Conservation (phyloP, 2,329 filamentous ascomycete genomes). For the Sclerotinia minor region DNA sequence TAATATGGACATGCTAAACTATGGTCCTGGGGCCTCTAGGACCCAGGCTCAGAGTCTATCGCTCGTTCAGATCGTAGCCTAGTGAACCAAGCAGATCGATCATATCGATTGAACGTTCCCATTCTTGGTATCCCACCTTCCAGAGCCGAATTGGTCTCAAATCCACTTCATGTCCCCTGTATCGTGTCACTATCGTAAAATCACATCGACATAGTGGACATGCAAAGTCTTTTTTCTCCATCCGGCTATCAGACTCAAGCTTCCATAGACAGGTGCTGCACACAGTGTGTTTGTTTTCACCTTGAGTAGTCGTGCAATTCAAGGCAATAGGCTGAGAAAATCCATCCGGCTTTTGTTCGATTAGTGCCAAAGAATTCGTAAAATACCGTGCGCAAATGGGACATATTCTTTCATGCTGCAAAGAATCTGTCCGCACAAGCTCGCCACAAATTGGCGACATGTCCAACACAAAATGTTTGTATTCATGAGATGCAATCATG, state of each 20-base stretch:
- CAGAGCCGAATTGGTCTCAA: neutral
- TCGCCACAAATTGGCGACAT: no score
- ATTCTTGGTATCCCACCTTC: neutral
- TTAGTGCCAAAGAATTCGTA: neutral
- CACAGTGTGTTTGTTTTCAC: neutral
- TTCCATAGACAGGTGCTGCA: neutral
- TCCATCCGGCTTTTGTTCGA: no score
- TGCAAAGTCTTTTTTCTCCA: neutral
- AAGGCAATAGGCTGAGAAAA: neutral
- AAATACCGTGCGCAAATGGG: neutral
- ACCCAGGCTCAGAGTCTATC: no score
- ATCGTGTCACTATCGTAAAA: neutral
- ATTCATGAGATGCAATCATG: neutral
- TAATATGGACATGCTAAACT: neutral
- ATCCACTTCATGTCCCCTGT: no score
- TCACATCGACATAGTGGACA: neutral
- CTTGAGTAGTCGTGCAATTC: neutral
- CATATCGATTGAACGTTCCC: neutral
- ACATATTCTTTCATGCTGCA: neutral
- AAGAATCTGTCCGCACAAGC: no score
- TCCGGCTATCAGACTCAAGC: neutral
- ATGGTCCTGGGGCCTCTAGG: no score
- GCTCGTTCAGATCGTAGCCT: neutral
- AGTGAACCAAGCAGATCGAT: neutral
- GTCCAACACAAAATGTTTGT: neutral